Base-by-base conservation (phyloP, 2,329 filamentous ascomycete genomes). In the Trichoderma sp. region DNA sequence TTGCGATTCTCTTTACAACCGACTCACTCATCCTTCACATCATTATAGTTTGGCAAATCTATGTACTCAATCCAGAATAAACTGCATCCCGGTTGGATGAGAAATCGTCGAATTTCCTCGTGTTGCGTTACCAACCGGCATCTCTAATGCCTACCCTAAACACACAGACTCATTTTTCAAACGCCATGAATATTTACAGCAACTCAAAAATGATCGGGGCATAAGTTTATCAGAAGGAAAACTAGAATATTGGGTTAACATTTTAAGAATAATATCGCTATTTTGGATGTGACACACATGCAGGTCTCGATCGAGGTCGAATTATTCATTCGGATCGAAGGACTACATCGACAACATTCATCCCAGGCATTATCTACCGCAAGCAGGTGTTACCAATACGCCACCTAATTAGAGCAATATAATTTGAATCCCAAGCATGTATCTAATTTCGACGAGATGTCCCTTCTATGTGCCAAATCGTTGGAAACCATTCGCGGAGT, bases 181-280 rank as follows among this genome's bases (percentile, higher is more conserved):
- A 1, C n/a, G 5, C 11, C n/a, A 24, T 12, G 3, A 21, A 24
- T 24, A 51, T 2, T 51, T 51, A 21, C 9, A 51, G 9, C 9
- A 0, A 21, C 43, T 21, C n/a, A 11, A 21, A n/a, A 5, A 12
- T n/a, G n/a, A 1, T 51, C 2, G n/a, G 0, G 3, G 24, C 4
- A 51, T 51, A 6, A 8, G 3, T 18, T 51, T 14, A 24, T 6
- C 1, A 14, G 3, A 21, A 21, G 6, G 4, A 9, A 51, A 12
- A 11, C 2, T 21, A n/a, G 3, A 12, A 12, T n/a, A 21, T 12
- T 21, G 1, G 1, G 4, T 51, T 12, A 1, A 21, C 0, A 6
- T 5, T 51, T 21, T 11, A 4, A 21, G 2, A 21, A n/a, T 21
- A 6, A 0, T 21, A 6, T 51, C n/a, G 9, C 5, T 24, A 21